phyloP scores from a whole-genome alignment of 1,284 basidiomycete species.

The Cutaneotrichosporon sp. region DNA sequence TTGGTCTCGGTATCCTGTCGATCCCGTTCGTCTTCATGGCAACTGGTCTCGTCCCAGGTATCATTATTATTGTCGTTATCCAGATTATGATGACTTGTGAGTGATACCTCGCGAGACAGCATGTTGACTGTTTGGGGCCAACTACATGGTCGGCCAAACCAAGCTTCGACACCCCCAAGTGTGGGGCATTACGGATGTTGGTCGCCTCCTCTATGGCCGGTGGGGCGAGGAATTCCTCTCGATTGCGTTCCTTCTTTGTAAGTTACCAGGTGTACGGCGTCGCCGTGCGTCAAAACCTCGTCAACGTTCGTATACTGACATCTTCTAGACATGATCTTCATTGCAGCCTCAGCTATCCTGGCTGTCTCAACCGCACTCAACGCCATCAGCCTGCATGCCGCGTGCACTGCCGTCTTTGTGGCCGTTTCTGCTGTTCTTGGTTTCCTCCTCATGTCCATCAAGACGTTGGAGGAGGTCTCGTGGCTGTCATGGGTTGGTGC shows the following conservation, averaged over 20 bases:
- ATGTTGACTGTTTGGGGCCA: background rate
- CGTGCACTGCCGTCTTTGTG: constrained; percentile 37
- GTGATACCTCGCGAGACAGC: constrained; percentile 20
- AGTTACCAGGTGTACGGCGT: background rate
- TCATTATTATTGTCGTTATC: constrained; percentile 26
- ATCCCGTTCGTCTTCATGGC: constrained; percentile 31
- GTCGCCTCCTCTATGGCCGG: constrained; percentile 16
- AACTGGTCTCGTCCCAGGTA: constrained; percentile 35
- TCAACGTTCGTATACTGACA: too few relatives aligned
- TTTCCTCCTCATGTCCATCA: constrained; percentile 29
- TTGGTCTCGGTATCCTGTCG: constrained; percentile 34
- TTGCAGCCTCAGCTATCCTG: constrained; percentile 1
- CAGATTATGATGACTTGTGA: constrained; percentile 25
- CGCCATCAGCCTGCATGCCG: constrained; percentile 20
- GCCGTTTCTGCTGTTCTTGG: constrained; percentile 24
- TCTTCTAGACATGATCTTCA: constrained; percentile 11
- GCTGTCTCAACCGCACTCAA: constrained; percentile 7
- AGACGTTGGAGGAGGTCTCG: constrained; percentile 31
- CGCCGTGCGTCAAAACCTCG: background rate
- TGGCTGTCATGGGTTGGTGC: constrained; percentile 40
- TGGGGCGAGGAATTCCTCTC: constrained; percentile 18
- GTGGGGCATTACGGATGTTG: constrained; percentile 24
- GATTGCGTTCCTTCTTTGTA: constrained; percentile 1
- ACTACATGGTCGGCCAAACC: constrained; percentile 14
- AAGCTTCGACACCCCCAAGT: constrained; percentile 20